Conservation (phyloP, 352 stramenopile species). For the Saprolegnia parasitica region DNA sequence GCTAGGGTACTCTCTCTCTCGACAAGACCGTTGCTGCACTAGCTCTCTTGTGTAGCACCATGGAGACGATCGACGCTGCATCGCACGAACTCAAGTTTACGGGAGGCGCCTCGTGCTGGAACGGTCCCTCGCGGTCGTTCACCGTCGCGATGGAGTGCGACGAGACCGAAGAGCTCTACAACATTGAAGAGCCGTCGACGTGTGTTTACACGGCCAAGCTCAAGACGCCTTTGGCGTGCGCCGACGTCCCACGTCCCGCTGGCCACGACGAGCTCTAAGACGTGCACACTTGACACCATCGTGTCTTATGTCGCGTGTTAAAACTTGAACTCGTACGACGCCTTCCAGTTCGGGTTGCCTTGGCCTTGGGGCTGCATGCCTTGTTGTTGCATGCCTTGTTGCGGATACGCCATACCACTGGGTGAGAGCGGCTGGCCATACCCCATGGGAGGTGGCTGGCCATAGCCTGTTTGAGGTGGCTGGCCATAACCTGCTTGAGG, state of each 20-base stretch:
- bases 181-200: conserved; percentile 76
- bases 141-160: conserved; percentile 71
- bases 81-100: conserved; percentile 51
- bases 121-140: conserved; percentile 75
- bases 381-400: conserved; percentile 1
- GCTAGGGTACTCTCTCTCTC: conserved; percentile 37
- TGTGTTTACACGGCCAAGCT: conserved; percentile 84
- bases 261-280: conserved; percentile 24
- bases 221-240: conserved; percentile 69
- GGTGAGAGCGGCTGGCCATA: neutral
- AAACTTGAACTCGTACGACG: conserved; percentile 28
- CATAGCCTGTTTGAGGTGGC: neutral
- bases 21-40: conserved; percentile 19
- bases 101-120: conserved; percentile 80
- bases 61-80: neutral
- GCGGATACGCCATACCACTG: neutral
- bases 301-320: neutral
- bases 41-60: conserved; percentile 10
- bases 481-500: neutral
- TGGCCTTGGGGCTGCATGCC: neutral
- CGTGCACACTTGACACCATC: neutral
- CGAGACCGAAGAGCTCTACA: conserved; percentile 51
- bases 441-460: conserved; percentile 2
- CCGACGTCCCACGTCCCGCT: neutral
- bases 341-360: conserved; percentile 8